These are phyloP conservation scores for Spongispora temasekensis DNA, from an alignment of 1,284 basidiomycete species.

Conservation along the genomic window DNA sequence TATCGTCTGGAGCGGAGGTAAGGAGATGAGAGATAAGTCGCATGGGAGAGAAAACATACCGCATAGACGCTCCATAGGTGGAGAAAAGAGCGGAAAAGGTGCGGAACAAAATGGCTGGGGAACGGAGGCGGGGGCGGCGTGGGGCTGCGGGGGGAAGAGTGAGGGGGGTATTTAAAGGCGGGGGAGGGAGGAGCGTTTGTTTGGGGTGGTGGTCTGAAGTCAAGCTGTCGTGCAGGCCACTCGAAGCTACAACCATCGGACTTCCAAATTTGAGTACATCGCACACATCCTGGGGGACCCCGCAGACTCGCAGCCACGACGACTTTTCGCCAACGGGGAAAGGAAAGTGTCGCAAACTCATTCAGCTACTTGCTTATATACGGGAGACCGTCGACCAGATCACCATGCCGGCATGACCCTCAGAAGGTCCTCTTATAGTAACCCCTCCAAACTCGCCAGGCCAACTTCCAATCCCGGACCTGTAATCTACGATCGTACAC, in stretches of 20 bases:
- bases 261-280: constrained; percentile 40
- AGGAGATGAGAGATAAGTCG: constrained; percentile 15
- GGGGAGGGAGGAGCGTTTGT: constrained; percentile 24
- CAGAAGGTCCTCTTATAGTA: constrained; percentile 64
- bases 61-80: constrained; percentile 60
- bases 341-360: constrained; percentile 4
- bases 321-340: neutral
- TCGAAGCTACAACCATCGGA: constrained; percentile 39
- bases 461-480: constrained; percentile 80
- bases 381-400: constrained; percentile 14
- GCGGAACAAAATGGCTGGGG: neutral
- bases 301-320: constrained; percentile 32
- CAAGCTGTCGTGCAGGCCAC: constrained; percentile 34
- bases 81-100: constrained; percentile 2
- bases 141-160: neutral
- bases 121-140: neutral
- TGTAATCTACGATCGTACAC: constrained; percentile 75
- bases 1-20: constrained; percentile 54
- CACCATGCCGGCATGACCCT: constrained; percentile 36
- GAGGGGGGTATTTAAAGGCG: neutral
- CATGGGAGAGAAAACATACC: constrained; percentile 44
- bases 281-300: constrained; percentile 31
- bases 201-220: constrained; percentile 37
- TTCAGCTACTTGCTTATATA: constrained; percentile 12
- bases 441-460: constrained; percentile 83